phyloP scores from a whole-genome alignment of 495 filamentous ascomycete genomes.

The Aspergillus affinis region DNA sequence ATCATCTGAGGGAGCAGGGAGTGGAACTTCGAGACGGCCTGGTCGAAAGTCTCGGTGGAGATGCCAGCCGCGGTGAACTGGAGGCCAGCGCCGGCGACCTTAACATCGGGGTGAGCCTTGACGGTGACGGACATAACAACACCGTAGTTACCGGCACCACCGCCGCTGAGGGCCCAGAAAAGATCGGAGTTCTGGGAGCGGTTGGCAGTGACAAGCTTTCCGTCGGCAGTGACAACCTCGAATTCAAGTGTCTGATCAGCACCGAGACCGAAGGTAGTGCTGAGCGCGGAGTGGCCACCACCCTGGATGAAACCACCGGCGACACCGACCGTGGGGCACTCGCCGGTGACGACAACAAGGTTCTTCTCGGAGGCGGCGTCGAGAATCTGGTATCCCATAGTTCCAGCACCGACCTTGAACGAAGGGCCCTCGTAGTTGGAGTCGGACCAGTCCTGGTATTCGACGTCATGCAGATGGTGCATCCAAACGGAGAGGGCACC shows the following conservation, averaged over 20 bases:
- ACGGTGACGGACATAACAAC: conserved; percentile 57
- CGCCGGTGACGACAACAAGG: conserved; percentile 34
- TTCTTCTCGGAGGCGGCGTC: conserved; percentile 37
- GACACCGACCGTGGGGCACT: conserved; percentile 42
- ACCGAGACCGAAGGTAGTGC: conserved; percentile 54
- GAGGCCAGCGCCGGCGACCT: conserved; percentile 28
- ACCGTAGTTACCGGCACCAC: conserved; percentile 64
- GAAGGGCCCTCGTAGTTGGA: conserved; percentile 49
- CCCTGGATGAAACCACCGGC: conserved; percentile 62
- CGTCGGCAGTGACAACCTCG: conserved; percentile 58
- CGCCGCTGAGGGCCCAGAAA: conserved; percentile 69
- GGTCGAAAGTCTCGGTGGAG: conserved; percentile 43
- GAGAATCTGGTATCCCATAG: conserved; percentile 51
- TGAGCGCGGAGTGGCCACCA: conserved; percentile 61
- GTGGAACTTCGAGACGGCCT: conserved; percentile 46
- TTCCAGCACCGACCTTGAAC: conserved; percentile 56
- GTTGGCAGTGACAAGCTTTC: conserved; percentile 53
- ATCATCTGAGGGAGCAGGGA: conserved; percentile 44
- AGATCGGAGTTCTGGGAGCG: conserved; percentile 56
- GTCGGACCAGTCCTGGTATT: conserved; percentile 40
- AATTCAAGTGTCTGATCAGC: conserved; percentile 64
- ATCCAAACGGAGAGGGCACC: conserved; percentile 60
- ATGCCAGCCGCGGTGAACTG: conserved; percentile 27
- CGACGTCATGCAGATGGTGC: conserved; percentile 52
- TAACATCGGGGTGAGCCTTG: conserved; percentile 43